Evolutionary conservation across 345 rosid genomes (phyloP), one percentile per base, ranked within the genome.

Genomic region (Pugionium dolabratum): DNA sequence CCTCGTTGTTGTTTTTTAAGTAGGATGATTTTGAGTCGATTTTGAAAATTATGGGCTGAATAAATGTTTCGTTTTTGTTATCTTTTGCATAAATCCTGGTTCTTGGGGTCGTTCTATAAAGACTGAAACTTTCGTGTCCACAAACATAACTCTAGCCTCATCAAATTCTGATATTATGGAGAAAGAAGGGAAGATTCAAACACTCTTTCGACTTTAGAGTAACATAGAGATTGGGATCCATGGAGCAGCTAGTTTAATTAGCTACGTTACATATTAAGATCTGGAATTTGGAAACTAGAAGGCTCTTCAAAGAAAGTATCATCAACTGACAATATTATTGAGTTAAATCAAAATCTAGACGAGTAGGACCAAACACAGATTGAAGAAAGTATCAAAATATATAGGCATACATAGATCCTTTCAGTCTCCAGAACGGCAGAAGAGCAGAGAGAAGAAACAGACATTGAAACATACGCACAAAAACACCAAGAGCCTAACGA

Each of bases 311-410:
- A 18, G 18, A 18, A 7, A 7, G 29, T 1, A 28, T 32, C 54
- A 55, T 10, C 39, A 55, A 31, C 3, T 33, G 33, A 4, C 10
- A 28, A 48, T 0, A 4, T 9, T 47, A 2, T 8, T 18, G 40
- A 39, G 36, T 7, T 3, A 4, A 27, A 18, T 10, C 9, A 9
- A 34, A 34, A 33, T 18, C 31, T 7, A 35, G 28, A 48, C 4
- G n/a, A 0, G 49, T 7, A 64, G 56, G 32, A 55, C 32, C 32
- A 59, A 51, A 59, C 43, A 41, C 2, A 26, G 44, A 50, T 50
- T 51, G 7, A 48, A 66, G 52, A 32, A 66, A 18, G 59, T 44
- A 51, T 10, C 50, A 46, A 27, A 36, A 11, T 6, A 41, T 11
- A 37, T 7, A 18, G 4, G 42, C 41, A 40, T 57, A 45, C 8